Percentiles rank a stretch among this genome's conserved stretches.
phyloP scores from a whole-genome alignment of 169 alveolate genomes.

The Toxoplasma gondii region DNA sequence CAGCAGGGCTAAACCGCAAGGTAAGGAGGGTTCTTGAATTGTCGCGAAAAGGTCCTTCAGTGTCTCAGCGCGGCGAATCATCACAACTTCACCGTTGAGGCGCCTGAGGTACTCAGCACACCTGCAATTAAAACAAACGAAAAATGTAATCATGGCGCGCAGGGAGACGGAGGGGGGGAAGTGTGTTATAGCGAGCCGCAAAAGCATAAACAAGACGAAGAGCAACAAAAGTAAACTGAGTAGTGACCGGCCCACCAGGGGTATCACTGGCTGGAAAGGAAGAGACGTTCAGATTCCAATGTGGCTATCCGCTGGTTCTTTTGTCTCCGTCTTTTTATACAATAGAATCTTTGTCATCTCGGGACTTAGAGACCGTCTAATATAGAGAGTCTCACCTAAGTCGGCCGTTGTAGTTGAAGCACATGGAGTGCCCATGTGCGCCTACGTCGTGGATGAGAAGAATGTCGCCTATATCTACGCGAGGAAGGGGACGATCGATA shows the following conservation, averaged over 20 bases:
- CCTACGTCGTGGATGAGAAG: conserved; percentile 59
- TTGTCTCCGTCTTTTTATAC: no score
- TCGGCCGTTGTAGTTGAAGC: conserved; percentile 61
- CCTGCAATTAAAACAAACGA: neutral
- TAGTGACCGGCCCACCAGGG: neutral
- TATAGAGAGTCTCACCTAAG: conserved; percentile 28
- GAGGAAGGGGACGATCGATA: conserved; percentile 37
- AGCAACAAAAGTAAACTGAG: neutral
- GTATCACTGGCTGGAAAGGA: neutral
- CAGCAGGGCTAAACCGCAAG: neutral
- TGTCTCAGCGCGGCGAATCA: conserved; percentile 37
- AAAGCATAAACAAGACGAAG: neutral
- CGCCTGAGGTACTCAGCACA: conserved; percentile 19
- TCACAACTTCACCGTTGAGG: neutral
- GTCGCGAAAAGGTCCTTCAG: conserved; percentile 19
- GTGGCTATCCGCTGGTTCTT: neutral
- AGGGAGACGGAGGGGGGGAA: neutral
- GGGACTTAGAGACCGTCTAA: neutral
- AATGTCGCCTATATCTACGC: conserved; percentile 35
- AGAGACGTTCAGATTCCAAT: neutral
- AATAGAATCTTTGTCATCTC: neutral
- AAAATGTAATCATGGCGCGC: neutral
- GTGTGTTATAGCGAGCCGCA: neutral
- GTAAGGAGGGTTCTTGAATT: neutral
- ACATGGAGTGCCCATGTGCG: conserved; percentile 53